Conservation (phyloP, 331 rosid genomes). For the Phaseolus coccineus region DNA sequence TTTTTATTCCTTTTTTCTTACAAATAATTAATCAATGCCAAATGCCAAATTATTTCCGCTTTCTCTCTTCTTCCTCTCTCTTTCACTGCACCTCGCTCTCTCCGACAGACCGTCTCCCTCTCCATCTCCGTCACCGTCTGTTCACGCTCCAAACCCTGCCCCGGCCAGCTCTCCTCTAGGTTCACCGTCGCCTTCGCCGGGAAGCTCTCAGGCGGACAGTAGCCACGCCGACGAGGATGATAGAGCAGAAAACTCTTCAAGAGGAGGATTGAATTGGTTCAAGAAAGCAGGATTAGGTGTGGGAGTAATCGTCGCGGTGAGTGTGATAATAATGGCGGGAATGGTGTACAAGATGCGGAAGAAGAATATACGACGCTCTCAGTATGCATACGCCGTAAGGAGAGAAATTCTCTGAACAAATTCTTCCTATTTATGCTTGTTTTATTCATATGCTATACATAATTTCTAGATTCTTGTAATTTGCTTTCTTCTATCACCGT, state of each 20-base stretch:
- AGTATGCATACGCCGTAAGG: slow-evolving; percentile 59
- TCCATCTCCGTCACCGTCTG: slow-evolving; percentile 49
- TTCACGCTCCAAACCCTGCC: background rate
- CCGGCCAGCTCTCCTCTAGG: slow-evolving; percentile 36
- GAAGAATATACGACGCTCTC: slow-evolving; percentile 71
- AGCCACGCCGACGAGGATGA: background rate
- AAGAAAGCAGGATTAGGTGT: slow-evolving; percentile 79
- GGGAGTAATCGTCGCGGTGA: slow-evolving; percentile 62
- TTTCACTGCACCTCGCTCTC: slow-evolving; percentile 39
- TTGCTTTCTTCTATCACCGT: background rate
- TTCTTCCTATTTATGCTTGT: background rate
- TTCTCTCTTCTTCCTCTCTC: slow-evolving; percentile 41
- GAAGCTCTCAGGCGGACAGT: slow-evolving; percentile 21
- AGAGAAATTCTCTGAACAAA: slow-evolving; percentile 59
- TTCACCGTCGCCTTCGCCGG: slow-evolving; percentile 43
- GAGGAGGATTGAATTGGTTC: slow-evolving; percentile 68
- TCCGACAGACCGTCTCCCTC: slow-evolving; percentile 41
- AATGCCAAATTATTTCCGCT: slow-evolving; percentile 22
- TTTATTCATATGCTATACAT: background rate
- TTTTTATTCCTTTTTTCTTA: background rate
- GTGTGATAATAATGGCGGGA: slow-evolving; percentile 59
- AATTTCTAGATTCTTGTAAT: background rate
- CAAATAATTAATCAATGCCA: slow-evolving; percentile 46
- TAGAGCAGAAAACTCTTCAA: slow-evolving; percentile 38
- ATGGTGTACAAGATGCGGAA: slow-evolving; percentile 79